These are phyloP conservation scores for Phoenix roebelenii DNA, from an alignment of 176 grass and related monocot genomes.

Conservation along the genomic window DNA sequence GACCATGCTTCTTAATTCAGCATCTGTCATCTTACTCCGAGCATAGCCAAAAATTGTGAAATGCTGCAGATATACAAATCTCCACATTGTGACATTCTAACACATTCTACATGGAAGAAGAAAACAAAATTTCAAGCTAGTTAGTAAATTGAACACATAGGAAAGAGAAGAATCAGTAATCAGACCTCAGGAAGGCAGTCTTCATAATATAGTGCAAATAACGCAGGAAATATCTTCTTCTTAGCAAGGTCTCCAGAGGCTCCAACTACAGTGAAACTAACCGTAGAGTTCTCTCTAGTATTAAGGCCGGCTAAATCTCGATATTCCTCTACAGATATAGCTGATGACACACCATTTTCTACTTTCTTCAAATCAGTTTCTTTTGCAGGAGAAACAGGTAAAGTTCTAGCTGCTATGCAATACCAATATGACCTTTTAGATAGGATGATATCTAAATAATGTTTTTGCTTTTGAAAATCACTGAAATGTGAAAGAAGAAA, in stretches of 20 bases:
- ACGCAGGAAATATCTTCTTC: conserved; percentile 99
- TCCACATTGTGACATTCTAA: too few species aligned
- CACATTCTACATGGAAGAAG: too few species aligned
- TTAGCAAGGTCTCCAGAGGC: conserved; percentile 94
- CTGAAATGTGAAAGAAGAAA: too few species aligned
- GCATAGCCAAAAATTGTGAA: conserved; percentile 99
- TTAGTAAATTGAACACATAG: neutral
- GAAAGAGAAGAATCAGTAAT: neutral
- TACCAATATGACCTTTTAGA: conserved; percentile 27
- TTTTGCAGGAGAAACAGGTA: conserved; percentile 6
- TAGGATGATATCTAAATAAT: neutral
- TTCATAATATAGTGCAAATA: conserved; percentile 95
- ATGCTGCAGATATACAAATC: conserved; percentile 40
- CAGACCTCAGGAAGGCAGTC: conserved; percentile 79
- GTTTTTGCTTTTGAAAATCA: too few species aligned
- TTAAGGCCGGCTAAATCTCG: conserved; percentile 18
- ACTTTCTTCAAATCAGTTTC: conserved; percentile 21
- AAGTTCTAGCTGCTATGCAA: conserved; percentile 10
- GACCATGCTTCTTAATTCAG: conserved; percentile 78
- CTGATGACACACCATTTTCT: conserved; percentile 32
- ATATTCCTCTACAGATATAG: conserved; percentile 40
- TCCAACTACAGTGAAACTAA: conserved; percentile 89
- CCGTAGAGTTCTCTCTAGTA: conserved; percentile 30
- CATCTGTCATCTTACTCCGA: conserved; percentile 97
- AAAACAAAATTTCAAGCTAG: neutral